A percentile compares a stretch with the other conserved stretches of the same genome.
phyloP scores from a whole-genome alignment of 768 basidiomycete species.

The Suillus placidus region DNA sequence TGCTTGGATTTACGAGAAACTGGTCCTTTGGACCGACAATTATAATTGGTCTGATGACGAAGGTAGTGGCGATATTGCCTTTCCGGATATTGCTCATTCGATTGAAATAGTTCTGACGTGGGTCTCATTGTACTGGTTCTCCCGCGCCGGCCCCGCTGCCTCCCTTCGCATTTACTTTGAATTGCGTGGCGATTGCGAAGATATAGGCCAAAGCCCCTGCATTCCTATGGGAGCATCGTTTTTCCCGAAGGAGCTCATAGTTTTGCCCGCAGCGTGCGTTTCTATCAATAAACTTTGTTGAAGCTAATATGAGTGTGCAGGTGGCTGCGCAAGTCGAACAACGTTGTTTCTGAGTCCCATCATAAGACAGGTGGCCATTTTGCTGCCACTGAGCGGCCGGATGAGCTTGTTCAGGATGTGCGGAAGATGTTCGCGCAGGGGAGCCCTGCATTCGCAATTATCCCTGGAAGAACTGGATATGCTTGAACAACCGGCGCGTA shows the following conservation, averaged over 20 bases:
- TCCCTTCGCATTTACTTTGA: constrained; percentile 65
- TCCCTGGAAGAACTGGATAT: constrained; percentile 49
- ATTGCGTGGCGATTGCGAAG: constrained; percentile 2
- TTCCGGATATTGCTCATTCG: background rate
- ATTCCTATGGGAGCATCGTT: constrained; percentile 53
- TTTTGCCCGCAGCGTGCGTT: constrained; percentile 44
- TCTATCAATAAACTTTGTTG: background rate
- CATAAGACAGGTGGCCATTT: constrained; percentile 63
- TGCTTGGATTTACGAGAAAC: constrained; percentile 57
- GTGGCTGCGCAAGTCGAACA: constrained; percentile 43
- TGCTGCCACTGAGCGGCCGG: constrained; percentile 53
- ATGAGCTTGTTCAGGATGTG: constrained; percentile 50
- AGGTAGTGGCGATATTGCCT: constrained; percentile 32
- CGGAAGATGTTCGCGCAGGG: constrained; percentile 58
- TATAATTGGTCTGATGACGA: constrained; percentile 64
- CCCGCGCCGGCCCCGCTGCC: constrained; percentile 58
- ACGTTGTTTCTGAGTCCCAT: constrained; percentile 49
- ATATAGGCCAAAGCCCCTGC: background rate
- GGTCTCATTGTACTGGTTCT: constrained; percentile 63
- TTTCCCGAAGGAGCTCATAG: constrained; percentile 52
- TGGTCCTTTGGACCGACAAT: constrained; percentile 49
- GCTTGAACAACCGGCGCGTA: constrained; percentile 11
- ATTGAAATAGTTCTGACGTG: constrained; percentile 53
- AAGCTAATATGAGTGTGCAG: constrained; percentile 31
- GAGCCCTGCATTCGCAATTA: constrained; percentile 51